These are phyloP conservation scores for Plantago lanceolata DNA, from an alignment of 305 asterid species.

Conservation along the genomic window DNA sequence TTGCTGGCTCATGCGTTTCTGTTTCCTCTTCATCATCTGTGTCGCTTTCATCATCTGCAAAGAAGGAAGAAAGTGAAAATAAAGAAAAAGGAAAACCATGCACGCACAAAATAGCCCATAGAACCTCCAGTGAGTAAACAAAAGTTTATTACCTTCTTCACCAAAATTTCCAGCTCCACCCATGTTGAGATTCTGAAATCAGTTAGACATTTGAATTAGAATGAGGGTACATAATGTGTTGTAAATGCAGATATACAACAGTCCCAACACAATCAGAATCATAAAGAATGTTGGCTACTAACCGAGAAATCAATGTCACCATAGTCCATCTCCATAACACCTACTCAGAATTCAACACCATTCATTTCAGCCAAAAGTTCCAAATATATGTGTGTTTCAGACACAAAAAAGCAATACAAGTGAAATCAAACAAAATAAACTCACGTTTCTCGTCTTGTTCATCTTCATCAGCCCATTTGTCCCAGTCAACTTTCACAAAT, in stretches of 20 bases:
- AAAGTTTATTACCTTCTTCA: slow-evolving; percentile 1
- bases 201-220: not conserved
- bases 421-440: not conserved
- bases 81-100: not conserved
- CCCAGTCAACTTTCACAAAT: slow-evolving; percentile 93
- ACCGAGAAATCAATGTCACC: slow-evolving; percentile 12
- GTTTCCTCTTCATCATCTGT: slow-evolving; percentile 3
- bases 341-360: not conserved
- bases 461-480: slow-evolving; percentile 92
- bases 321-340: not conserved
- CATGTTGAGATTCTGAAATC: slow-evolving; percentile 4
- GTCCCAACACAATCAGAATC: not conserved
- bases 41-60: slow-evolving; percentile 8
- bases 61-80: not conserved
- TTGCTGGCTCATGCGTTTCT: not conserved
- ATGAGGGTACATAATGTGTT: not conserved
- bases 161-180: slow-evolving; percentile 1
- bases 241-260: too few relatives aligned
- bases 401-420: not conserved
- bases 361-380: too few relatives aligned
- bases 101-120: not conserved
- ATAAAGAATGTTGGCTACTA: not conserved
- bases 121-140: not conserved
- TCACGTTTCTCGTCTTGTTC: slow-evolving; percentile 27
- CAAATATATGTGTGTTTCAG: not conserved